Conservation (phyloP, 176 grass and related monocot species). For the Avena atlantica region DNA sequence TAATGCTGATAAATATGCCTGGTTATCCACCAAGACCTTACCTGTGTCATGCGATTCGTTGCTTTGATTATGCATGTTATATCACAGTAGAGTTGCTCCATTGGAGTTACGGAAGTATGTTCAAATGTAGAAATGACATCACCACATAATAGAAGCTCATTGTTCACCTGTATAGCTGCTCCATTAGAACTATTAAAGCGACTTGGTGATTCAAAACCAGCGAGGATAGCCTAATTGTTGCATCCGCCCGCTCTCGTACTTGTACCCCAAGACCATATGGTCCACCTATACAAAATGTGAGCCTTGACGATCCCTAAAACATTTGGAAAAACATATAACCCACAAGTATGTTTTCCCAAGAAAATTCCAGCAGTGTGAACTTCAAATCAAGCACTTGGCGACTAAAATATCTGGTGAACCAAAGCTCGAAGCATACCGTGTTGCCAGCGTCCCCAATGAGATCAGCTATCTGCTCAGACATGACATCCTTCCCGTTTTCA, state of each 20-base stretch:
- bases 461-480: constrained; percentile 88
- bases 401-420: background rate
- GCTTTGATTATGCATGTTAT: background rate
- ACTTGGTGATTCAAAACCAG: constrained; percentile 94
- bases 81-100: background rate
- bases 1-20: background rate
- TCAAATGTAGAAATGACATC: constrained; percentile 19
- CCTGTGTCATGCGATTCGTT: background rate
- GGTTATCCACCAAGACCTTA: background rate
- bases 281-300: constrained; percentile 91
- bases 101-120: background rate
- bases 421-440: constrained; percentile 56
- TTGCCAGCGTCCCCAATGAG: constrained; percentile 77
- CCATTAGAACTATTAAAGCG: constrained; percentile 88
- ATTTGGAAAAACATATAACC: constrained; percentile 23
- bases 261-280: constrained; percentile 81
- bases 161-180: constrained; percentile 88
- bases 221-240: constrained; percentile 76
- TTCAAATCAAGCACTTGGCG: background rate
- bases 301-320: constrained; percentile 65
- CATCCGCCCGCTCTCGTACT: constrained; percentile 68
- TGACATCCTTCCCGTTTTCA: constrained; percentile 74
- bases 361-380: background rate
- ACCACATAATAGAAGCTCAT: background rate
- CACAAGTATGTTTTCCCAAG: background rate